A percentile compares a stretch with the other conserved stretches of the same genome.
These are phyloP conservation scores for Zymoseptoria crescenta DNA, from an alignment of 2,329 filamentous ascomycete species.

Conservation along the genomic window DNA sequence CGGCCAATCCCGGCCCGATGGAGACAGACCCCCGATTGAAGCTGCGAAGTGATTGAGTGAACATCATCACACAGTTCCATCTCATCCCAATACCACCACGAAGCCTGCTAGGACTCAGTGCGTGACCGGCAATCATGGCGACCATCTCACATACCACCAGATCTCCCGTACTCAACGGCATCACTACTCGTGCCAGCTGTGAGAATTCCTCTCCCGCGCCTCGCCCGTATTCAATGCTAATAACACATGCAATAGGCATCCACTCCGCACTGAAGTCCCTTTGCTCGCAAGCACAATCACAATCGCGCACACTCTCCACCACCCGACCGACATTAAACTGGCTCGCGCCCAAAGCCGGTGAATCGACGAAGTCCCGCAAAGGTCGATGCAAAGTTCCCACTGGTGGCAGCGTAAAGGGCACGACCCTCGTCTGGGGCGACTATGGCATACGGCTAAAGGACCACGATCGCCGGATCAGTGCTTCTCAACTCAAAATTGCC, in stretches of 20 bases:
- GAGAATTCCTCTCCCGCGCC: constrained; percentile 2
- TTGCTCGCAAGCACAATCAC: constrained; percentile 14
- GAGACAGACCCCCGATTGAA: too few relatives aligned
- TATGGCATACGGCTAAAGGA: constrained; percentile 91
- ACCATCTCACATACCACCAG: constrained; percentile 1
- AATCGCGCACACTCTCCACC: constrained; percentile 23
- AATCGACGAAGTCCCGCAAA: constrained; percentile 81
- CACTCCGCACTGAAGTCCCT: constrained; percentile 22
- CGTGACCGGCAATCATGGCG: background rate
- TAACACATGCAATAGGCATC: constrained; percentile 29
- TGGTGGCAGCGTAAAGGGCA: constrained; percentile 84
- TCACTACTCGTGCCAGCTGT: constrained; percentile 26
- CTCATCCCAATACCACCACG: background rate
- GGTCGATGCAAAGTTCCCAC: constrained; percentile 81
- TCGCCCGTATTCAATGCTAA: background rate
- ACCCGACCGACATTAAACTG: constrained; percentile 49
- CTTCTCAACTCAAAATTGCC: constrained; percentile 77
- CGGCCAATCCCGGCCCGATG: too few relatives aligned
- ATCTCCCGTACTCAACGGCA: constrained; percentile 20
- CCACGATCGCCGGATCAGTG: constrained; percentile 83
- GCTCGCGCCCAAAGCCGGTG: constrained; percentile 73
- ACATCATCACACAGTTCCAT: background rate
- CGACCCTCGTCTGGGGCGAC: constrained; percentile 92
- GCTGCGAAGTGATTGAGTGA: background rate
- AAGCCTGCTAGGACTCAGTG: background rate